Conservation (phyloP, 129 eudicot genomes). For the carrot (Daucus carota) region DH1_v3.0 NC_030384.2:35775001-35775500, state of each 20-base stretch:
- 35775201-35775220: background rate
- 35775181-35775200: background rate
- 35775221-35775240: background rate
- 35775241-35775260: slow-evolving; percentile 60
- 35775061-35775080: background rate
- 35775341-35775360: slow-evolving; percentile 56
- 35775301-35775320: slow-evolving; percentile 63
- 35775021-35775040: background rate
- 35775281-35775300: slow-evolving; percentile 31
- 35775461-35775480: background rate
- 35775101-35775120: background rate
- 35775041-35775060: background rate
- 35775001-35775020: background rate
- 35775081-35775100: background rate
- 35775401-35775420: slow-evolving; percentile 50
- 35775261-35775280: slow-evolving; percentile 78
- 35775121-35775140: background rate
- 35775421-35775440: slow-evolving; percentile 42
- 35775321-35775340: slow-evolving; percentile 58
- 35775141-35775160: background rate
- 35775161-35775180: background rate
- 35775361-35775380: slow-evolving; percentile 80
- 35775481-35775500: background rate
- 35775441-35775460: background rate
- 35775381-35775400: slow-evolving; percentile 78